phyloP scores from a whole-genome alignment of 2,329 filamentous ascomycete genomes.

The Dothiorella sarmentorum region DNA sequence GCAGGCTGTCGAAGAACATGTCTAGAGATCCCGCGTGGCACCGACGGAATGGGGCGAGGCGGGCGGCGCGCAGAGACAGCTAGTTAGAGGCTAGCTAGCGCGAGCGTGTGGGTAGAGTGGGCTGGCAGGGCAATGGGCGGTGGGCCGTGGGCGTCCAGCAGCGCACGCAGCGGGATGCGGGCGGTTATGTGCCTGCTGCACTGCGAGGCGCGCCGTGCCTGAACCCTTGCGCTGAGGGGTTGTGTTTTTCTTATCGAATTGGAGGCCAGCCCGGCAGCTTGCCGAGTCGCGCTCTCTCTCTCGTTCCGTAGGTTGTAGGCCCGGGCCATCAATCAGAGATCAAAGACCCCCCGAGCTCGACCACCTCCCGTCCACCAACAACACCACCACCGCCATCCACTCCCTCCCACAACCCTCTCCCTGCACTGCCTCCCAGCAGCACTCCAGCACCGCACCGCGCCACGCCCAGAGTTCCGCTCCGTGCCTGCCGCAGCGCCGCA shows the following conservation, averaged over 20 bases:
- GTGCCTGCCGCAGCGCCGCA: conserved; percentile 1
- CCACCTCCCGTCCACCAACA: conserved; percentile 15
- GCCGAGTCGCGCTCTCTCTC: conserved; percentile 14
- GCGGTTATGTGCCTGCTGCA: conserved; percentile 7
- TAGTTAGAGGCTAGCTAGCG: neutral
- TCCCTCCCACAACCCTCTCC: conserved; percentile 15
- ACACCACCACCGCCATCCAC: conserved; percentile 13
- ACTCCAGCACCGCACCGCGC: conserved; percentile 11
- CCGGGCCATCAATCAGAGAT: conserved; percentile 18
- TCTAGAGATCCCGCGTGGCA: conserved; percentile 3
- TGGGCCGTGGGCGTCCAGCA: neutral
- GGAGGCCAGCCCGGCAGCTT: conserved; percentile 3
- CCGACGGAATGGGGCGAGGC: conserved; percentile 9
- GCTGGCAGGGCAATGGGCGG: neutral
- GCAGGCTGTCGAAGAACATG: no score
- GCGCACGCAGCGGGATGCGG: conserved; percentile 1
- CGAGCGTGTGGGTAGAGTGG: neutral
- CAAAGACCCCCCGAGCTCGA: conserved; percentile 18
- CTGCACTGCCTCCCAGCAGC: conserved; percentile 7
- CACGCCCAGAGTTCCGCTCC: neutral
- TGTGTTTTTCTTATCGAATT: conserved; percentile 13
- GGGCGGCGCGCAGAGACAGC: neutral
- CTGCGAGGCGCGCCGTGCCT: conserved; percentile 11
- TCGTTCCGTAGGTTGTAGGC: no score
- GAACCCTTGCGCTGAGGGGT: conserved; percentile 15